Conservation (phyloP, 768 basidiomycete genomes). For the Peribolospora kevripleyi region DNA sequence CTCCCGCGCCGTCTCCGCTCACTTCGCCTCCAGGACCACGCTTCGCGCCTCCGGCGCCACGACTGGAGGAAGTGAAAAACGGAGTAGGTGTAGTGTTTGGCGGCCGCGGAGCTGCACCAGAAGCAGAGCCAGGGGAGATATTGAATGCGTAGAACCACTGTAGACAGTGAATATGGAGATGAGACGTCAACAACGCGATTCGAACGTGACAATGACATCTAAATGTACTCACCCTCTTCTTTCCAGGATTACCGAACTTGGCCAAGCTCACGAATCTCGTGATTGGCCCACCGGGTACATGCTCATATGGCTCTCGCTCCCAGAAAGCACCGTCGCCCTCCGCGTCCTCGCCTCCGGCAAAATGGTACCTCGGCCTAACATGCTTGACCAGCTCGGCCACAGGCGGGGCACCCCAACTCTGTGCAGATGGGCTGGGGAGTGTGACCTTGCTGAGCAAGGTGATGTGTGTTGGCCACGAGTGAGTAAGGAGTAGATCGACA, state of each 20-base stretch:
- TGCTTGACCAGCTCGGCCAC: conserved; percentile 37
- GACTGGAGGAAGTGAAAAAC: conserved; percentile 9
- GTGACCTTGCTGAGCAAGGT: conserved; percentile 35
- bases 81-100: conserved; percentile 33
- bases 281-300: conserved; percentile 33
- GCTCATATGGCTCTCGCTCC: conserved; percentile 80
- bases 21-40: conserved; percentile 15
- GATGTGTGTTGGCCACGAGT: conserved; percentile 47
- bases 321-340: conserved; percentile 53
- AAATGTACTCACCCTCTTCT: conserved; percentile 46
- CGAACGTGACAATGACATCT: not conserved
- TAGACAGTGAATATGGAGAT: not conserved
- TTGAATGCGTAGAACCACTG: conserved; percentile 98
- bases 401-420: conserved; percentile 27
- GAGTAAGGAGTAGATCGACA: conserved; percentile 57
- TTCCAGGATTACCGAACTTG: conserved; percentile 44
- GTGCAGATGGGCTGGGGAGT: conserved; percentile 26
- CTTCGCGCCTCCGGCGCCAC: conserved; percentile 9
- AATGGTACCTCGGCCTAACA: conserved; percentile 67
- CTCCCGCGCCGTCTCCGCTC: conserved; percentile 11
- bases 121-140: conserved; percentile 34
- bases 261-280: conserved; percentile 70
- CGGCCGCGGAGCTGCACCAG: conserved; percentile 19
- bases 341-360: conserved; percentile 42
- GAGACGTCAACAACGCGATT: not conserved